These are phyloP conservation scores for Phlyctochytrium bullatum DNA, from an alignment of 192 early-diverging fungal genomes.

Conservation along the genomic window DNA sequence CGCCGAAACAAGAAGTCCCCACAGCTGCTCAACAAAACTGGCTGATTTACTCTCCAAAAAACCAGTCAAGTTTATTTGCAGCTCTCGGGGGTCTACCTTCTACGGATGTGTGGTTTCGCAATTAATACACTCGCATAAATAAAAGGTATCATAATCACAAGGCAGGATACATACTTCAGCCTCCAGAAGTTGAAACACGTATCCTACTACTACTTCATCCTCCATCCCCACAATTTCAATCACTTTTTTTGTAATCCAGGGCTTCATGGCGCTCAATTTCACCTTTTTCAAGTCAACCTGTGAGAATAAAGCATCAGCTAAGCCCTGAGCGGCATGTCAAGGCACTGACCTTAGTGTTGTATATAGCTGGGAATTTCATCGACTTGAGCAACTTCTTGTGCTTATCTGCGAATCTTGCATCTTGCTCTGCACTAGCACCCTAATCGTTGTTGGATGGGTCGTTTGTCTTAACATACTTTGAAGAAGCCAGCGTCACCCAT, in stretches of 20 bases:
- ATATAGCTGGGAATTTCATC: conserved; percentile 79
- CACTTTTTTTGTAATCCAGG: conserved; percentile 79
- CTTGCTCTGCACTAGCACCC: conserved; percentile 74
- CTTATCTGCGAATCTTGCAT: conserved; percentile 77
- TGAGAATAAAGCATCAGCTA: background rate
- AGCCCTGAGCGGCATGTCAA: background rate
- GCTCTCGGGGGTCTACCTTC: conserved; percentile 78
- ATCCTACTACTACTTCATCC: conserved; percentile 91
- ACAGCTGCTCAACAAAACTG: conserved; percentile 82
- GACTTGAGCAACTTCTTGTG: conserved; percentile 75
- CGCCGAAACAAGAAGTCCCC: conserved; percentile 87
- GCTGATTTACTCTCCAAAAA: conserved; percentile 84
- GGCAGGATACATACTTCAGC: conserved; percentile 54
- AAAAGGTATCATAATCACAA: too few species aligned
- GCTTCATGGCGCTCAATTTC: conserved; percentile 79
- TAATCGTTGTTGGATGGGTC: too few species aligned
- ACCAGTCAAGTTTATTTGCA: conserved; percentile 95
- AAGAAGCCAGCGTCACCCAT: too few species aligned
- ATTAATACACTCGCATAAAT: too few species aligned
- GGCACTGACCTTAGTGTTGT: conserved; percentile 63
- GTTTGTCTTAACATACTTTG: too few species aligned
- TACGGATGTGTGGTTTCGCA: conserved; percentile 19
- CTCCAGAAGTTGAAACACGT: conserved; percentile 80
- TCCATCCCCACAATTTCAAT: conserved; percentile 81
- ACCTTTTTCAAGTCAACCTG: conserved; percentile 88